A percentile compares a stretch with the other conserved stretches of the same genome.
These are phyloP conservation scores for Mycena galericulata DNA, from an alignment of 768 basidiomycete species.

Conservation along the genomic window DNA sequence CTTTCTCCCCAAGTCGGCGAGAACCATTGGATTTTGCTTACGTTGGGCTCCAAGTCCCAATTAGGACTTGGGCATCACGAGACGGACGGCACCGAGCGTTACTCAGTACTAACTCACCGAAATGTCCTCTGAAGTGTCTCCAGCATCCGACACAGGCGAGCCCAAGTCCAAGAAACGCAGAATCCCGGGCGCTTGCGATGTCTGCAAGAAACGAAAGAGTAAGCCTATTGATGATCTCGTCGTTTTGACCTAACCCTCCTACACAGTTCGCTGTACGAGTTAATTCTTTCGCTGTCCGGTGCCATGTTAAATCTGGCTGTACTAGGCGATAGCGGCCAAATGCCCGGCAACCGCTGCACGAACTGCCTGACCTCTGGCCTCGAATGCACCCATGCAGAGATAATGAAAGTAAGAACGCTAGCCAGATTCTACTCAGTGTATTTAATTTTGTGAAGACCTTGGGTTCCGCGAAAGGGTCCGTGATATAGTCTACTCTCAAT, in stretches of 20 bases:
- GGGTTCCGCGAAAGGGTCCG: constrained; percentile 74
- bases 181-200: constrained; percentile 78
- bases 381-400: constrained; percentile 78
- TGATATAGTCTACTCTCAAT: constrained; percentile 2
- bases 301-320: constrained; percentile 23
- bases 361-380: constrained; percentile 70
- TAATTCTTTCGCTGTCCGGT: not conserved
- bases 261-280: constrained; percentile 56
- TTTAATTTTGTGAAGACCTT: constrained; percentile 50
- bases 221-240: constrained; percentile 26
- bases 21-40: constrained; percentile 81
- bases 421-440: not conserved
- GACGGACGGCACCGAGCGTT: too few species aligned
- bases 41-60: too few species aligned
- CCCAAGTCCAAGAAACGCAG: constrained; percentile 62
- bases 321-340: constrained; percentile 75
- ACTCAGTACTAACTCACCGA: not conserved
- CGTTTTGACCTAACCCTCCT: constrained; percentile 1
- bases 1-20: constrained; percentile 93
- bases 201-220: constrained; percentile 83
- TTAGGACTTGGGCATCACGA: too few species aligned
- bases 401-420: constrained; percentile 67
- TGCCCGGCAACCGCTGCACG: constrained; percentile 73
- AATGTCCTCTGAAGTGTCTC: constrained; percentile 16
- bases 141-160: constrained; percentile 11